Conservation (phyloP, 345 rosid species). For the Limnanthes douglasii region DNA sequence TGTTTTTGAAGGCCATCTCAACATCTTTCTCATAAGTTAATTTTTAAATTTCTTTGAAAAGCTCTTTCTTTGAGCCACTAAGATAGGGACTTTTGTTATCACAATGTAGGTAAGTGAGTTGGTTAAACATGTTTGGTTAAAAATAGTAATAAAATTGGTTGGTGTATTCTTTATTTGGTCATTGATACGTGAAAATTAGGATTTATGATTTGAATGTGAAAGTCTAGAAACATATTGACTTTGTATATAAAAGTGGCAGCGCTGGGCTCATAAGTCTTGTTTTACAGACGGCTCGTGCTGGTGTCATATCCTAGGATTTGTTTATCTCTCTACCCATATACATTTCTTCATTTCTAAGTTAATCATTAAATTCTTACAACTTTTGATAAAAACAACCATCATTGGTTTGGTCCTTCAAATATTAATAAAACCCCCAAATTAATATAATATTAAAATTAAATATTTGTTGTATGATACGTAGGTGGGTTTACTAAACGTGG, state of each 20-base stretch:
- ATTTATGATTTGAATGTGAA: conserved; percentile 18
- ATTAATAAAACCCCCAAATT: too few species aligned
- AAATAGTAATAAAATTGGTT: conserved; percentile 12
- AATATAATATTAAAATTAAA: background rate
- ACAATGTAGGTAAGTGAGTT: too few species aligned
- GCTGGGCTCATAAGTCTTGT: conserved; percentile 97
- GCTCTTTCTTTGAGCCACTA: conserved; percentile 1
- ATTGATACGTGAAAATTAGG: conserved; percentile 25
- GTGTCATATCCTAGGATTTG: conserved; percentile 96
- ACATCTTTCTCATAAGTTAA: conserved; percentile 26
- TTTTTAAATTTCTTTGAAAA: background rate
- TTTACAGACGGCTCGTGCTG: conserved; percentile 97
- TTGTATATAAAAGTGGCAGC: conserved; percentile 97
- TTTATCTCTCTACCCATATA: conserved; percentile 11
- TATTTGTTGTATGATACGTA: conserved; percentile 8
- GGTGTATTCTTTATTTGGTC: too few species aligned
- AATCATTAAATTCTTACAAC: background rate
- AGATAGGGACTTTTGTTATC: too few species aligned
- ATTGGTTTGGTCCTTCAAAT: background rate
- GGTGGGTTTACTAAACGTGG: conserved; percentile 95
- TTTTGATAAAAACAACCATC: background rate
- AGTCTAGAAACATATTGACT: conserved; percentile 90
- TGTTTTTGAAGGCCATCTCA: conserved; percentile 25
- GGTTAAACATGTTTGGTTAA: conserved; percentile 4
- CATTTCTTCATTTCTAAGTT: too few species aligned